Evolutionary conservation across 164 flowering plant genomes (phyloP), one percentile per base, ranked within the genome.

Genomic region (Litsea cubeba): DNA sequence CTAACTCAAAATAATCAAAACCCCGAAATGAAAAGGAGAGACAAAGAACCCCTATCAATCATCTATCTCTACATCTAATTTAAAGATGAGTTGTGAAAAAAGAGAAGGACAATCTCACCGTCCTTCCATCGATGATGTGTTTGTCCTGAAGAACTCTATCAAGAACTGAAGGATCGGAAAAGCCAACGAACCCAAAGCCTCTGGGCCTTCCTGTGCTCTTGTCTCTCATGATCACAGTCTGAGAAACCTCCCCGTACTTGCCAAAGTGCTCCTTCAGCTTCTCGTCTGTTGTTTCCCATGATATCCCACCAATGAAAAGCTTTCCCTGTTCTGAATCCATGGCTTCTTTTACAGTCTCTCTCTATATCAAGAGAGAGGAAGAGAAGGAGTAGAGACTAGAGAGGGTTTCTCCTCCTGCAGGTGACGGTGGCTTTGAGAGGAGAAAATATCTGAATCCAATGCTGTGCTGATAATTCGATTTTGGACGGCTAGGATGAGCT

Each of bases 311-410:
- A 7, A 94, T 86, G 69, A 92, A 94, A 1, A 94, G 84, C 91
- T 94, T 94, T 40, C 96, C 98, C 72, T 89, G 92, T 86, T 94
- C 97, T 70, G 97, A 87, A 85, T 94, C 97, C 98, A 92, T 10
- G 49, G 49, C 49, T 54, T 71, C 60, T 17, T 57, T 35, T 46
- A 4, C 40, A 7, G 22, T 26, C 20, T 18, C 69, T 14, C 50
- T 30, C 40, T 54, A 1, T 15, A 17, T 54, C 2, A 20, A 5
- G n/a, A 15, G n/a, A 54, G 32, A 18, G 69, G 35, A 14, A 17
- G 69, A 28, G 69, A 28, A 28, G 40, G 46, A 30, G n/a, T 12
- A 14, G 28, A 25, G 69, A n/a, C 35, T 1, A 4, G 60, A 54
- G 20, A 14, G 60, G 60, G 60, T 54, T 54, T 54, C 60, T 17